A percentile compares a stretch with the other conserved stretches of the same genome.
Conservation (phyloP, 2,329 filamentous ascomycete genomes). For the Colletotrichum sp. region DNA sequence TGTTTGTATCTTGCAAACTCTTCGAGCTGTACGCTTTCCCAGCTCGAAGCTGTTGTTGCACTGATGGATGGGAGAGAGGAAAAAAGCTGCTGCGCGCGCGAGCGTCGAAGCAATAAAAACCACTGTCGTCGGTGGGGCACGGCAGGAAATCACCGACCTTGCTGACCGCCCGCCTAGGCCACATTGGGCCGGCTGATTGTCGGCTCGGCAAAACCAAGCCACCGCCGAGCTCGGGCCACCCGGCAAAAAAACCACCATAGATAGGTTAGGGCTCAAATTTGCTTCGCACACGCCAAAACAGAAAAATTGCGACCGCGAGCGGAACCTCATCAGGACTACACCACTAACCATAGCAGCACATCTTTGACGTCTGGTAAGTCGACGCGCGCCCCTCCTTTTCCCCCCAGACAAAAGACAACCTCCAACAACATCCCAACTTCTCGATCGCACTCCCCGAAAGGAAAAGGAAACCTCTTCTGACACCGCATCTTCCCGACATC, state of each 20-base stretch:
- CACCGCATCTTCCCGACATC: slow-evolving; percentile 22
- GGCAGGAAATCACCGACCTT: neutral
- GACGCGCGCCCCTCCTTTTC: slow-evolving; percentile 18
- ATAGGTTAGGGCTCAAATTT: neutral
- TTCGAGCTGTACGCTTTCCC: neutral
- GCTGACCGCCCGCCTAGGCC: neutral
- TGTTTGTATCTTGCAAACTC: neutral
- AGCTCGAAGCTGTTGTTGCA: neutral
- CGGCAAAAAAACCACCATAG: neutral
- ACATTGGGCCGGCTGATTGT: neutral
- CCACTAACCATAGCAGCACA: slow-evolving; percentile 20
- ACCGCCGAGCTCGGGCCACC: neutral
- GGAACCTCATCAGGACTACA: neutral
- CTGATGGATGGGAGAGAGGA: neutral
- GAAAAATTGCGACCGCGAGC: slow-evolving; percentile 13
- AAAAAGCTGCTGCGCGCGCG: neutral
- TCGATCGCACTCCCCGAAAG: neutral
- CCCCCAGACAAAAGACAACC: slow-evolving; percentile 20
- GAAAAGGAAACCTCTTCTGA: neutral
- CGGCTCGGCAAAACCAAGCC: slow-evolving; percentile 8
- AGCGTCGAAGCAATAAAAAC: slow-evolving; percentile 8
- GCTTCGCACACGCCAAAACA: neutral
- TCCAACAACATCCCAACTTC: slow-evolving; percentile 25
- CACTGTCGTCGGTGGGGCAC: slow-evolving; percentile 6
- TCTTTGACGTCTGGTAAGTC: slow-evolving; percentile 22